These are phyloP conservation scores for Diversispora epigaea DNA, from an alignment of 192 early-diverging fungal genomes.

Conservation along the genomic window DNA sequence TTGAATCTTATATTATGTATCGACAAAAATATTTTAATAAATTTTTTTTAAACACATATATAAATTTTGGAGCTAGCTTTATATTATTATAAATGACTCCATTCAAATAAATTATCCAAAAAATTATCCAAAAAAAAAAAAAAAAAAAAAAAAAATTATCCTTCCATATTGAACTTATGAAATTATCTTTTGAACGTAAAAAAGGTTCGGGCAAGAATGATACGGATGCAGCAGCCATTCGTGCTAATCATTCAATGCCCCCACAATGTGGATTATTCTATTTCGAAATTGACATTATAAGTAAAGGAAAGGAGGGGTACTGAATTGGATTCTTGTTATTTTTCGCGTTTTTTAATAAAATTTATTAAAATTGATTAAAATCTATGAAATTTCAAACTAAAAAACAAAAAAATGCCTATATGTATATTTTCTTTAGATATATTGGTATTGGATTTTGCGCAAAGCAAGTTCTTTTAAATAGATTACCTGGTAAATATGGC, in stretches of 20 bases:
- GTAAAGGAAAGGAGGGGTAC: slow-evolving; percentile 85
- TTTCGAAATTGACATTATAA: slow-evolving; percentile 82
- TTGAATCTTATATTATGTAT: no score
- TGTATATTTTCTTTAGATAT: slow-evolving; percentile 36
- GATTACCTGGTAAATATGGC: slow-evolving; percentile 74
- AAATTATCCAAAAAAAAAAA: no score
- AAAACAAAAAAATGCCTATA: no score
- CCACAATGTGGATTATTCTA: slow-evolving; percentile 88
- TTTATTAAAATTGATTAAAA: not conserved
- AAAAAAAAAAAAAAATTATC: no score
- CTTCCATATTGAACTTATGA: no score
- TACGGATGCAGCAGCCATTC: slow-evolving; percentile 77
- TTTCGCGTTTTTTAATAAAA: not conserved
- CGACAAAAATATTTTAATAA: no score
- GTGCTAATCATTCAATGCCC: slow-evolving; percentile 80
- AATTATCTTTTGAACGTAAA: not conserved
- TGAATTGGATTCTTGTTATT: not conserved
- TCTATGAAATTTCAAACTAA: no score
- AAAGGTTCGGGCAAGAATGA: slow-evolving; percentile 69
- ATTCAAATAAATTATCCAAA: no score
- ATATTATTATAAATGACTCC: no score
- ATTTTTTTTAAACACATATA: no score
- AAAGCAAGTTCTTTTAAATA: slow-evolving; percentile 49
- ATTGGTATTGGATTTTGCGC: slow-evolving; percentile 89
- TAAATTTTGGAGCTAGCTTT: no score